Percentiles rank a stretch among this genome's conserved stretches.
Evolutionary conservation across 2,329 filamentous ascomycete genomes (phyloP).

Genomic region (Nemania sp.): DNA sequence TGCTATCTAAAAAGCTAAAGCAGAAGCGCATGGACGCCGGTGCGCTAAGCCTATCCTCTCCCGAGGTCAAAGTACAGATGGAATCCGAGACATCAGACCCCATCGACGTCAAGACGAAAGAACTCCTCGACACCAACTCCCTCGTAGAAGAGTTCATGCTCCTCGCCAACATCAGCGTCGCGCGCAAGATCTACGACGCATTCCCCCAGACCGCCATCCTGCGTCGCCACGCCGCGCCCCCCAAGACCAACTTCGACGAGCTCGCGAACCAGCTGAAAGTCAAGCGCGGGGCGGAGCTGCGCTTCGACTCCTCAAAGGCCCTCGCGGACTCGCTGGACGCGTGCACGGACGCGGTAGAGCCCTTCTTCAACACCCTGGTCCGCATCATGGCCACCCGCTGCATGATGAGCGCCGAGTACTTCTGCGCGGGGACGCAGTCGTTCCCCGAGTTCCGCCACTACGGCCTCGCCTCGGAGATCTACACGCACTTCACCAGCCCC

Average conservation of each 20-base stretch:
- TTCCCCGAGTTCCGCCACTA: conserved; percentile 98
- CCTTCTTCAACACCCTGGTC: conserved; percentile 98
- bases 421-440: conserved; percentile 91
- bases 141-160: conserved; percentile 99
- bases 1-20: conserved; percentile 90
- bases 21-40: conserved; percentile 97
- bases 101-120: conserved; percentile 95
- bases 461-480: conserved; percentile 94
- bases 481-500: conserved; percentile 98
- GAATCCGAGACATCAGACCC: conserved; percentile 97
- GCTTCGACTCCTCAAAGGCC: conserved; percentile 88
- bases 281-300: conserved; percentile 83
- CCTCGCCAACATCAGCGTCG: conserved; percentile 95
- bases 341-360: conserved; percentile 82
- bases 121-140: conserved; percentile 94
- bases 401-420: conserved; percentile 99
- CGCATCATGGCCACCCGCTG: conserved; percentile 97
- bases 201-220: conserved; percentile 97
- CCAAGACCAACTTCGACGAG: conserved; percentile 96
- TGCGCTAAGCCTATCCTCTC: conserved; percentile 94
- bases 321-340: conserved; percentile 90
- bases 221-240: conserved; percentile 89
- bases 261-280: conserved; percentile 90
- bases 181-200: conserved; percentile 86
- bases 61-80: conserved; percentile 94